phyloP scores from a whole-genome alignment of 176 grass and related monocot genomes.

The Leersia perrieri region DNA sequence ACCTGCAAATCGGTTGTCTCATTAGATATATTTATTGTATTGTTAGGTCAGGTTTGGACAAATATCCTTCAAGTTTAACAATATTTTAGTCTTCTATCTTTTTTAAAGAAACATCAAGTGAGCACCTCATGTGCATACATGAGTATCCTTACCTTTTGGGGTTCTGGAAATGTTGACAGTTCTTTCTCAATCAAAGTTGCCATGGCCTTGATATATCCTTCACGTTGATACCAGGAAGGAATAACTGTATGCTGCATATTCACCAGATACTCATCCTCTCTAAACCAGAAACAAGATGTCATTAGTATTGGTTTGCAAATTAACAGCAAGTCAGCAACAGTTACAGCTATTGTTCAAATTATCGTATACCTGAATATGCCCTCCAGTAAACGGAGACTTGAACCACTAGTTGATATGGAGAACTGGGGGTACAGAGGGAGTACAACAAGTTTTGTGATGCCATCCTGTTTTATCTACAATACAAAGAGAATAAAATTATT shows the following conservation, averaged over 20 bases:
- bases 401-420: constrained; percentile 99
- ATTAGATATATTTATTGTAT: neutral
- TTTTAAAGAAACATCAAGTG: neutral
- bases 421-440: constrained; percentile 99
- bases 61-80: constrained; percentile 1
- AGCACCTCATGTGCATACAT: constrained; percentile 3
- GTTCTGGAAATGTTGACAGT: constrained; percentile 69
- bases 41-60: neutral
- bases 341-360: constrained; percentile 4
- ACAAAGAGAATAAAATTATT: constrained; percentile 2
- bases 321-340: constrained; percentile 3
- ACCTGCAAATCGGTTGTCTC: constrained; percentile 53
- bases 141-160: constrained; percentile 53
- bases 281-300: constrained; percentile 36
- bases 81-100: neutral
- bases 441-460: constrained; percentile 92
- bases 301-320: neutral
- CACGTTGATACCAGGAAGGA: constrained; percentile 99
- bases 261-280: constrained; percentile 96
- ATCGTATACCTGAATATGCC: constrained; percentile 86
- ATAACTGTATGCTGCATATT: constrained; percentile 99
- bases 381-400: constrained; percentile 94
- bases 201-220: constrained; percentile 99
- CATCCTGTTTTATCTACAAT: constrained; percentile 37
- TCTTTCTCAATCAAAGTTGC: constrained; percentile 92